Evolutionary conservation across 2,329 filamentous ascomycete species (phyloP), one percentile per base, ranked within the genome.

Genomic region (Chalaropsis ovoidea): DNA sequence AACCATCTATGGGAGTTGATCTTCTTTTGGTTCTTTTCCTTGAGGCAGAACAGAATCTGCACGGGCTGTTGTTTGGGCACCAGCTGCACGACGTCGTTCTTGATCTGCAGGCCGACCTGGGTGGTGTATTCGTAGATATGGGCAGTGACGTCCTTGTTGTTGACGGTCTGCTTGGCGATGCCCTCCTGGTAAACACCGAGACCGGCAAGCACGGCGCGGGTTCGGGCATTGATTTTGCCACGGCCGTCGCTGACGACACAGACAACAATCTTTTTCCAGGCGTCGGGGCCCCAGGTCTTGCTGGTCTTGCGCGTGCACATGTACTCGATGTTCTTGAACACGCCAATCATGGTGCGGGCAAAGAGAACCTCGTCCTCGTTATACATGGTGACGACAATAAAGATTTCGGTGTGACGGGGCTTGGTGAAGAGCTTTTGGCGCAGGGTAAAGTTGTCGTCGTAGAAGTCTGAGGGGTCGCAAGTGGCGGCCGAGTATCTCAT

Each of bases 21-120:
- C 81, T 99, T 99, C 81, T 99, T 99, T 78, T 96, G 92, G 74
- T 99, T 99, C 83, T 96, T 97, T 74, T 99, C 94, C 79, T 99
- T 99, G 68, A 99, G 77, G 75, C 94, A 99, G 80, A 99, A 99
- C 3, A 99, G 84, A 79, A 99, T 88, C 77, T 99, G 94, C 1
- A 99, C 89, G 0, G 94, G 93, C 68, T 94, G 91, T 68, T 88
- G 88, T 72, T 91, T 90, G 60, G 87, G 87, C 69, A 94, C 89
- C 62, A 97, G 80, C 61, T 86, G 82, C 8, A 97, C 93, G 52
- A 96, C 83, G 68, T 88, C 88, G 70, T 93, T 95, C 79, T 96
- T 96, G 74, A 97, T 85, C 72, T 90, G 86, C 72, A 97, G 79
- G 42, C 89, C 89, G 70, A 92, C 89, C 76, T 94, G 89, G 0